These are phyloP conservation scores for Tolypocladium album DNA, from an alignment of 2,329 filamentous ascomycete genomes.

Conservation along the genomic window DNA sequence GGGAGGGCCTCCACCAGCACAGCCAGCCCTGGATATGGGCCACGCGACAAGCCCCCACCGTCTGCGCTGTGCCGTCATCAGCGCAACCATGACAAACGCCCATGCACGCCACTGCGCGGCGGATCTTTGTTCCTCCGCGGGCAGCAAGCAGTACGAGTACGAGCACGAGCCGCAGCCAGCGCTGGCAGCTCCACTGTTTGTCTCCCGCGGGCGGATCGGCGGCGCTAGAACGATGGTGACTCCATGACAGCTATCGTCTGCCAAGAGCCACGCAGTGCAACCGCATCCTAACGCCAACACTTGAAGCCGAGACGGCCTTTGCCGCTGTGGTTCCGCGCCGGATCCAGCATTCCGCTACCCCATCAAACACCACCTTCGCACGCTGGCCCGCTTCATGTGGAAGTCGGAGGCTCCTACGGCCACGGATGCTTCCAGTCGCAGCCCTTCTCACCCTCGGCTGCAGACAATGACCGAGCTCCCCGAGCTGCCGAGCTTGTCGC, in stretches of 20 bases:
- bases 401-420: constrained; percentile 26
- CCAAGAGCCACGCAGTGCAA: background rate
- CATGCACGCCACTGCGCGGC: background rate
- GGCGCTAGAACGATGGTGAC: background rate
- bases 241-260: background rate
- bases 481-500: constrained; percentile 46
- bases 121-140: background rate
- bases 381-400: constrained; percentile 40
- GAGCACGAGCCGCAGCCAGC: background rate
- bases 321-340: background rate
- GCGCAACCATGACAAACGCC: background rate
- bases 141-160: background rate
- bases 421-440: constrained; percentile 22
- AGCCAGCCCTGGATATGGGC: background rate
- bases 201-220: background rate
- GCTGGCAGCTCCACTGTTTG: background rate
- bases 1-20: background rate
- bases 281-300: background rate
- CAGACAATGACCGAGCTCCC: constrained; percentile 36
- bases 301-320: background rate
- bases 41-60: background rate
- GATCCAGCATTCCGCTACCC: background rate
- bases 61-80: background rate
- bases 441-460: constrained; percentile 14
- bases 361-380: constrained; percentile 13